Percentiles rank a stretch among this genome's conserved stretches.
Evolutionary conservation across 2,329 filamentous ascomycete species (phyloP).

Genomic region (Xylariomycetidae sp.): DNA sequence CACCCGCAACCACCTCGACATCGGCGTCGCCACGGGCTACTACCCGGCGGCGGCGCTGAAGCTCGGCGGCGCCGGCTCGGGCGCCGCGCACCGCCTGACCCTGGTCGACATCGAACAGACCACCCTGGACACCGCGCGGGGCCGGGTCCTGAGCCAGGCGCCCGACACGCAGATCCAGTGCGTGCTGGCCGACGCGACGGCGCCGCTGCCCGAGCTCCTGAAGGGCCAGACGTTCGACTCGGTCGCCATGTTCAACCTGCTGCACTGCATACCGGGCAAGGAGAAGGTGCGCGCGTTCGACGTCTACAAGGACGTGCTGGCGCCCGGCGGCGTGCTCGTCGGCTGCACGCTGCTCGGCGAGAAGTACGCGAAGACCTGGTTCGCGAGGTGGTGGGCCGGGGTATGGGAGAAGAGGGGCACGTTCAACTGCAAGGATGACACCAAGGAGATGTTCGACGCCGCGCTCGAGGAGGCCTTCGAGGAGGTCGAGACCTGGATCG

Average conservation of each 20-base stretch:
- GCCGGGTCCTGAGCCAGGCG: constrained; percentile 18
- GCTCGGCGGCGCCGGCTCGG: too few relatives aligned
- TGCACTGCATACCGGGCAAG: constrained; percentile 36
- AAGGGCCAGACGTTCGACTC: constrained; percentile 31
- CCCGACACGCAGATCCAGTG: constrained; percentile 18
- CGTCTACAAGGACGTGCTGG: constrained; percentile 27
- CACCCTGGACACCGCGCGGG: constrained; percentile 25
- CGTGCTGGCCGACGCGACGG: constrained; percentile 32
- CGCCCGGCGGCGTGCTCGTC: constrained; percentile 30
- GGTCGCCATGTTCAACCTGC: constrained; percentile 38
- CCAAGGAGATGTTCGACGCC: constrained; percentile 25
- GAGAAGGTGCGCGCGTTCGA: constrained; percentile 27
- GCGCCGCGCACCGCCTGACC: constrained; percentile 28
- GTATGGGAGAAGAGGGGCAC: constrained; percentile 25
- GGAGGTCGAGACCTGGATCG: constrained; percentile 32
- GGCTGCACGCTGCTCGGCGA: constrained; percentile 34
- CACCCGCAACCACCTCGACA: constrained; percentile 11
- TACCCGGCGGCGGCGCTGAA: constrained; percentile 11
- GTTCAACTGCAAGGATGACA: constrained; percentile 37
- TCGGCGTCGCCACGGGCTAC: constrained; percentile 13
- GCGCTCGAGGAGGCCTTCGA: constrained; percentile 32
- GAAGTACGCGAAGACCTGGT: constrained; percentile 18
- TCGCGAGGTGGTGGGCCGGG: constrained; percentile 15
- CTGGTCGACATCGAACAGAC: constrained; percentile 32
- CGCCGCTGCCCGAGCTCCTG: constrained; percentile 24